phyloP scores from a whole-genome alignment of 306 rosid species.

The Vigna trinervia region DNA sequence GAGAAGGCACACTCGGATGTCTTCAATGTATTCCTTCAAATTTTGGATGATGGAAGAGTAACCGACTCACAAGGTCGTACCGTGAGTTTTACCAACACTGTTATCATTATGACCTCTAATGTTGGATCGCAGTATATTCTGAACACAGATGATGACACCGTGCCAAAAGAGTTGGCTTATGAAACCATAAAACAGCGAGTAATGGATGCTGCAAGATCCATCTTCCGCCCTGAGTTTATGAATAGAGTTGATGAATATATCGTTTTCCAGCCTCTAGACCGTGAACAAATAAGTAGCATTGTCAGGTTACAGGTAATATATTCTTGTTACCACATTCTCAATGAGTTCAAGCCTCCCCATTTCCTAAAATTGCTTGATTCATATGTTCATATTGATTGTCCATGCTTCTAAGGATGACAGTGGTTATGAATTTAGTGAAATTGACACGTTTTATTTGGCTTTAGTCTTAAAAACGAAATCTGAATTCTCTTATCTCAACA shows the following conservation, averaged over 20 bases:
- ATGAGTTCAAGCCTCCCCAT: neutral
- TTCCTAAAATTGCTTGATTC: neutral
- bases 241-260: slow-evolving; percentile 95
- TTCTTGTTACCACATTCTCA: neutral
- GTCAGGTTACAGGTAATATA: slow-evolving; percentile 83
- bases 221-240: slow-evolving; percentile 96
- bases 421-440: neutral
- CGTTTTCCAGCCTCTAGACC: slow-evolving; percentile 94
- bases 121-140: slow-evolving; percentile 98
- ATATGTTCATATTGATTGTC: slow-evolving; percentile 5
- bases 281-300: slow-evolving; percentile 76
- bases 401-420: no score
- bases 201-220: slow-evolving; percentile 89
- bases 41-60: slow-evolving; percentile 91
- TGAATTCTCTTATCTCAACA: neutral
- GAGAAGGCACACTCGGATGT: slow-evolving; percentile 96
- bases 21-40: slow-evolving; percentile 92
- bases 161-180: slow-evolving; percentile 55
- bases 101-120: slow-evolving; percentile 95
- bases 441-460: neutral
- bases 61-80: slow-evolving; percentile 97
- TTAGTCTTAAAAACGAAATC: no score
- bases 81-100: slow-evolving; percentile 92
- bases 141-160: slow-evolving; percentile 52
- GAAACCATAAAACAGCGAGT: slow-evolving; percentile 90